phyloP scores from a whole-genome alignment of 139 green algal genomes.

The Closterium sp. region DNA sequence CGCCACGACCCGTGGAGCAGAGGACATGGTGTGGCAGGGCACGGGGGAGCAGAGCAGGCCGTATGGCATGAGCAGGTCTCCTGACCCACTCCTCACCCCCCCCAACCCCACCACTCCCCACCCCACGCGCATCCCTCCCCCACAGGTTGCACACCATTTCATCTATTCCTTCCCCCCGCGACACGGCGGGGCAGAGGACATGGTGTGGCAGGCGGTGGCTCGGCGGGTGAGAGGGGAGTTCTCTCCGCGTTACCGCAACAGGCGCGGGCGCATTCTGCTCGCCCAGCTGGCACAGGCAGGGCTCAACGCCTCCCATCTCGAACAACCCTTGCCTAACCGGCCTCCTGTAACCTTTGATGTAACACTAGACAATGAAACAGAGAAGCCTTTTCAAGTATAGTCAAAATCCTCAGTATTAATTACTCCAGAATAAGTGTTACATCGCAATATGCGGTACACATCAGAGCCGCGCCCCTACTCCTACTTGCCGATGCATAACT shows the following conservation, averaged over 20 bases:
- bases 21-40: too few relatives aligned
- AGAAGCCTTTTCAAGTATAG: neutral
- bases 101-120: too few relatives aligned
- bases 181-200: neutral
- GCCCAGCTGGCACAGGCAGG: neutral
- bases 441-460: too few relatives aligned
- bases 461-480: too few relatives aligned
- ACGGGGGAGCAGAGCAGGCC: too few relatives aligned
- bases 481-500: too few relatives aligned
- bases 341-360: neutral
- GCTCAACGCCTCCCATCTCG: neutral
- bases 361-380: neutral
- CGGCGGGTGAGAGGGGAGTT: neutral
- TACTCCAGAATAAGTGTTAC: too few relatives aligned
- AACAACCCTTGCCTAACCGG: neutral
- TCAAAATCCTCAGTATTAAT: too few relatives aligned
- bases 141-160: slow-evolving; percentile 5
- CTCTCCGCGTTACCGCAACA: neutral
- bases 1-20: too few relatives aligned
- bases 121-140: neutral
- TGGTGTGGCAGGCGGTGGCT: slow-evolving; percentile 22
- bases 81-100: too few relatives aligned
- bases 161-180: neutral
- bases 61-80: too few relatives aligned
- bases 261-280: neutral